Percentiles rank a stretch among this genome's conserved stretches.
Evolutionary conservation across 345 rosid genomes (phyloP).

Genomic region (Psidium guajava): DNA sequence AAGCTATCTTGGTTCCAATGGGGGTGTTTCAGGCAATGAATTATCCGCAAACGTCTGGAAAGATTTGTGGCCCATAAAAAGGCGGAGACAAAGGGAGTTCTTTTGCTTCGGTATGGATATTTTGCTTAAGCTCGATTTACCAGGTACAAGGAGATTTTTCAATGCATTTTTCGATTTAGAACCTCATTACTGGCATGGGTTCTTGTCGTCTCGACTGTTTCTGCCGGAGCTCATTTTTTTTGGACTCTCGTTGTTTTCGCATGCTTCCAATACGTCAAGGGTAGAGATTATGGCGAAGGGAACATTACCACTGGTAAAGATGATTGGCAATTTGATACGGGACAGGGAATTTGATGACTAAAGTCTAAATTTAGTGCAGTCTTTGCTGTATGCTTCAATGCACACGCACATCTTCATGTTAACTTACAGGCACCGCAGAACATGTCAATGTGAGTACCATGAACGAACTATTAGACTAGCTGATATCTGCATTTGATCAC

Average conservation of each 20-base stretch:
- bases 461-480: not conserved
- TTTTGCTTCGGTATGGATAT: conserved; percentile 99
- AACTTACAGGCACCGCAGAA: not conserved
- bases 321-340: conserved; percentile 68
- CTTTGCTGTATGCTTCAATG: not conserved
- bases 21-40: conserved; percentile 33
- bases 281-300: conserved; percentile 95
- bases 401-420: not conserved
- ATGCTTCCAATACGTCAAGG: conserved; percentile 86
- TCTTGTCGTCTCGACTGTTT: conserved; percentile 86
- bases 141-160: conserved; percentile 82
- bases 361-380: not conserved
- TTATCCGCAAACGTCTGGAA: conserved; percentile 79
- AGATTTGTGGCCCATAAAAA: conserved; percentile 90
- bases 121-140: conserved; percentile 75
- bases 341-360: conserved; percentile 40
- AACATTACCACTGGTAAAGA: conserved; percentile 72
- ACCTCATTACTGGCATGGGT: conserved; percentile 92
- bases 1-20: conserved; percentile 46
- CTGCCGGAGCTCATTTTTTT: conserved; percentile 73
- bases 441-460: not conserved
- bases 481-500: not conserved
- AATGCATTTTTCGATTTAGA: conserved; percentile 77
- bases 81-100: conserved; percentile 94
- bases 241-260: conserved; percentile 71